A percentile compares a stretch with the other conserved stretches of the same genome.
These are phyloP conservation scores for Xylaria sp. DNA, from an alignment of 2,329 filamentous ascomycete species.

Conservation along the genomic window DNA sequence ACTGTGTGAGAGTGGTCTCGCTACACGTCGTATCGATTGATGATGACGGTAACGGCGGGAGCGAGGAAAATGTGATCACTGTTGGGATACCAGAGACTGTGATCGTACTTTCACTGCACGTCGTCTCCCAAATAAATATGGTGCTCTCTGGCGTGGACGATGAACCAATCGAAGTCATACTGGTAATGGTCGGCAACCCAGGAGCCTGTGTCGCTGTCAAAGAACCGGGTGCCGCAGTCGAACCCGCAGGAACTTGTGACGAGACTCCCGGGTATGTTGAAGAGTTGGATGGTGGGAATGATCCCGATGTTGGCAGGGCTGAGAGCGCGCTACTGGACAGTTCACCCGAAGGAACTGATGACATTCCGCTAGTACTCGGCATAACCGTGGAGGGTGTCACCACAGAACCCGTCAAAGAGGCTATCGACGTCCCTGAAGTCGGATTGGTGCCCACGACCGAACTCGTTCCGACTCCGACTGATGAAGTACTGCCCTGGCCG, in stretches of 20 bases:
- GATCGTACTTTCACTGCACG: slow-evolving; percentile 38
- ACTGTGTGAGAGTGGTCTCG: slow-evolving; percentile 38
- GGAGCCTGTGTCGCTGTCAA: slow-evolving; percentile 23
- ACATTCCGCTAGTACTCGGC: slow-evolving; percentile 13
- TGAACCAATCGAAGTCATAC: slow-evolving; percentile 18
- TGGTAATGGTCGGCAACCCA: slow-evolving; percentile 1
- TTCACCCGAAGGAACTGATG: slow-evolving; percentile 12
- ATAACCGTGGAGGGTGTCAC: slow-evolving; percentile 18
- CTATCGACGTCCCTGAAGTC: slow-evolving; percentile 7
- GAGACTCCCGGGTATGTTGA: slow-evolving; percentile 12
- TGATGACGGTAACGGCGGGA: neutral
- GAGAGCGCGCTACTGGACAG: slow-evolving; percentile 5
- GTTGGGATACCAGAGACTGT: slow-evolving; percentile 35
- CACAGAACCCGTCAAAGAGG: slow-evolving; percentile 16
- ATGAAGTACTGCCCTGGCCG: slow-evolving; percentile 13
- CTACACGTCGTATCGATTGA: slow-evolving; percentile 38
- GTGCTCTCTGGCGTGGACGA: slow-evolving; percentile 30
- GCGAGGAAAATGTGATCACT: slow-evolving; percentile 27
- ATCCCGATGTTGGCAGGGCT: slow-evolving; percentile 29
- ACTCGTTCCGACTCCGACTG: neutral
- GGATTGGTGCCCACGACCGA: neutral
- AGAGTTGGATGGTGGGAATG: slow-evolving; percentile 37
- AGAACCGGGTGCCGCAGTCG: slow-evolving; percentile 15
- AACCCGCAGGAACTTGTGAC: slow-evolving; percentile 20
- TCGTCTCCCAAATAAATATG: slow-evolving; percentile 34